A percentile compares a stretch with the other conserved stretches of the same genome.
These are phyloP conservation scores for Penicillium paneum DNA, from an alignment of 2,329 filamentous ascomycete species.

Conservation along the genomic window DNA sequence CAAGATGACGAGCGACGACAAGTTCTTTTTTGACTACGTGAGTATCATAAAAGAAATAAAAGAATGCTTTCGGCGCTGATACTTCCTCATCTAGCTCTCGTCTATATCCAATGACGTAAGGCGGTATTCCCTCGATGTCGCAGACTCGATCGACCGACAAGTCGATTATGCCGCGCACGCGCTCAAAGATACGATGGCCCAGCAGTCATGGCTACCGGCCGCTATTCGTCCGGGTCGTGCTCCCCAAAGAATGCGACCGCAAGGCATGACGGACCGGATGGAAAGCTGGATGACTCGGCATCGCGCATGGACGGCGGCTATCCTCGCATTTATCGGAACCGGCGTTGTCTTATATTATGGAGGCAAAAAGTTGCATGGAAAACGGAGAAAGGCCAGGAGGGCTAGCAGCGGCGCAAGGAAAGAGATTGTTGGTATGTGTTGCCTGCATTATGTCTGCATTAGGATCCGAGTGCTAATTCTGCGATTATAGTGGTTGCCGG, in stretches of 20 bases:
- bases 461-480: slow-evolving; percentile 13
- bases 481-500: slow-evolving; percentile 69
- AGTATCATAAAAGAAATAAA: slow-evolving; percentile 34
- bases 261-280: slow-evolving; percentile 52
- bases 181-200: slow-evolving; percentile 66
- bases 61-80: slow-evolving; percentile 10
- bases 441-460: slow-evolving; percentile 7
- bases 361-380: slow-evolving; percentile 57
- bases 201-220: slow-evolving; percentile 70
- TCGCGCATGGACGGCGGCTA: slow-evolving; percentile 67
- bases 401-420: slow-evolving; percentile 78
- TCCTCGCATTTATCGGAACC: slow-evolving; percentile 69
- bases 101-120: slow-evolving; percentile 64
- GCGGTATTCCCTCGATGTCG: slow-evolving; percentile 68
- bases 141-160: slow-evolving; percentile 75
- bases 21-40: slow-evolving; percentile 74
- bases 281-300: slow-evolving; percentile 71
- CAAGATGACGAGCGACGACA: slow-evolving; percentile 74
- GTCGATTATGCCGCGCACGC: slow-evolving; percentile 71
- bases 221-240: slow-evolving; percentile 56
- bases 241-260: slow-evolving; percentile 29
- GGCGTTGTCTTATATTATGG: slow-evolving; percentile 57
- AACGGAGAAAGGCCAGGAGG: slow-evolving; percentile 71
- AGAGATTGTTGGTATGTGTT: slow-evolving; percentile 65
- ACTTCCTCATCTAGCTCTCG: slow-evolving; percentile 46